A percentile compares a stretch with the other conserved stretches of the same genome.
phyloP scores from a whole-genome alignment of 768 basidiomycete species.

The Rossbeevera mucosa region DNA sequence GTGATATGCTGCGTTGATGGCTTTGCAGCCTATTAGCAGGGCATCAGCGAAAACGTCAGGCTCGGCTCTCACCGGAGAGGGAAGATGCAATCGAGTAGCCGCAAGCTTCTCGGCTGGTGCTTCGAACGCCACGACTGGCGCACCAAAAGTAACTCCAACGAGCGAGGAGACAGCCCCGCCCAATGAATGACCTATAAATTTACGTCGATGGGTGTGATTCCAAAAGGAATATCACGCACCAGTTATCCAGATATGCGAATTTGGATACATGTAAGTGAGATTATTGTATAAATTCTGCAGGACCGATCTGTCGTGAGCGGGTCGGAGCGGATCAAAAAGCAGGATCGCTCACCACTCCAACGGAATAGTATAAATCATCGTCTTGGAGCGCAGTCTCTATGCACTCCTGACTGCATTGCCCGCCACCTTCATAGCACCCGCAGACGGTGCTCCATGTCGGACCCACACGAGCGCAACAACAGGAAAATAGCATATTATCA shows the following conservation, averaged over 20 bases:
- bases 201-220: not conserved
- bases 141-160: slow-evolving; percentile 87
- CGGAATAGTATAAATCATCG: slow-evolving; percentile 83
- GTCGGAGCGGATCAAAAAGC: not conserved
- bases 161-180: slow-evolving; percentile 85
- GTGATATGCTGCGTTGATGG: slow-evolving; percentile 73
- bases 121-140: slow-evolving; percentile 87
- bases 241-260: slow-evolving; percentile 84
- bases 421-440: slow-evolving; percentile 70
- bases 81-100: slow-evolving; percentile 77
- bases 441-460: slow-evolving; percentile 94
- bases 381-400: slow-evolving; percentile 71
- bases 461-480: slow-evolving; percentile 94
- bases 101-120: slow-evolving; percentile 72
- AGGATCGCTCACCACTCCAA: slow-evolving; percentile 63
- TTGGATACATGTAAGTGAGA: slow-evolving; percentile 84
- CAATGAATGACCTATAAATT: slow-evolving; percentile 57
- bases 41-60: not conserved
- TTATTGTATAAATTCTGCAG: slow-evolving; percentile 87
- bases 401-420: slow-evolving; percentile 78
- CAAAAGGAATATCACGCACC: slow-evolving; percentile 37
- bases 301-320: not conserved
- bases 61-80: slow-evolving; percentile 62
- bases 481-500: slow-evolving; percentile 93
- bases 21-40: slow-evolving; percentile 31